Conservation (phyloP, 2,329 filamentous ascomycete species). For the Escovopsis sp. region DNA sequence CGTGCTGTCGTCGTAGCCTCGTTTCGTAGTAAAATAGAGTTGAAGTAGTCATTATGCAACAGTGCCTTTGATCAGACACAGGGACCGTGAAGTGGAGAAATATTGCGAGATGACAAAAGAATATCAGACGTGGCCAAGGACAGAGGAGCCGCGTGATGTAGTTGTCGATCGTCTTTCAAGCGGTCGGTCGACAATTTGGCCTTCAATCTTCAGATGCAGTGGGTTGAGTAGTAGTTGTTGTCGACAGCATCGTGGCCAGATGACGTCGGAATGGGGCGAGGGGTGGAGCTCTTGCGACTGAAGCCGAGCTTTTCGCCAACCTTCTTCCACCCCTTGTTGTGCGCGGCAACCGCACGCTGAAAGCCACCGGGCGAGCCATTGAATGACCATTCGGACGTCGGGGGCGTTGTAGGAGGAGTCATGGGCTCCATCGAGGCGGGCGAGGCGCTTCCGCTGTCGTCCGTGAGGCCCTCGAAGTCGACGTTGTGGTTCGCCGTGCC, state of each 20-base stretch:
- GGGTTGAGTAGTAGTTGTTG: conserved; percentile 4
- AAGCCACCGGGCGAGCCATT: conserved; percentile 36
- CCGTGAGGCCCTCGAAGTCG: conserved; percentile 39
- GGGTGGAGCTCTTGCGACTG: conserved; percentile 34
- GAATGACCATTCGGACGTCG: conserved; percentile 42
- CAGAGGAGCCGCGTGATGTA: conserved; percentile 17
- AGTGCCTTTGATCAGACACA: no score
- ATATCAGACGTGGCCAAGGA: neutral
- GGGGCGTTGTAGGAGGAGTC: conserved; percentile 62
- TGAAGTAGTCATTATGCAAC: conserved; percentile 2
- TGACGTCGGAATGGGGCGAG: conserved; percentile 29
- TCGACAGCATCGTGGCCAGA: conserved; percentile 23
- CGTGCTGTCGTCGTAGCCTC: no score
- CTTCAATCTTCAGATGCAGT: conserved; percentile 41
- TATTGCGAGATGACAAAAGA: neutral
- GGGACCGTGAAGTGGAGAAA: no score
- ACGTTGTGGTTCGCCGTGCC: conserved; percentile 30
- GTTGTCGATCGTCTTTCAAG: conserved; percentile 33
- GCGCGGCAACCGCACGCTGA: conserved; percentile 38
- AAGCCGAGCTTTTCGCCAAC: conserved; percentile 47
- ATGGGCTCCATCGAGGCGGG: conserved; percentile 45
- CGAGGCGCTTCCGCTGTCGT: conserved; percentile 51
- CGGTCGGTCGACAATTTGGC: conserved; percentile 28
- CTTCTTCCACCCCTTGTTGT: conserved; percentile 49
- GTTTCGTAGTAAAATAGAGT: no score